Conservation (phyloP, 2,329 filamentous ascomycete genomes). For the Harringtonia lauricola region DNA sequence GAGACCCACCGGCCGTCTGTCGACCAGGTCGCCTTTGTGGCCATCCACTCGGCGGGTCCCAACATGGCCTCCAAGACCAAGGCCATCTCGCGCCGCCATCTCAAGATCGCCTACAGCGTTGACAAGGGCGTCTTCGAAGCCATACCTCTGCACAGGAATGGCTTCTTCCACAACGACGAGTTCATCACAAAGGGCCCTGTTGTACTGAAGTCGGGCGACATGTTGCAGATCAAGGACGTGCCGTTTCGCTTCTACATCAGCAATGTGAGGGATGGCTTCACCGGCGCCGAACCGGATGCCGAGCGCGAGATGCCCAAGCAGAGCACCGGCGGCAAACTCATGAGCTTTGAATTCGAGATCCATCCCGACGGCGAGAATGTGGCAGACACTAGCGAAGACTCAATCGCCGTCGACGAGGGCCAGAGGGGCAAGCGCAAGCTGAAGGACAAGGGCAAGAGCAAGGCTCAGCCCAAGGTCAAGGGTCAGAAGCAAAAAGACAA, state of each 20-base stretch:
- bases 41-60: slow-evolving; percentile 59
- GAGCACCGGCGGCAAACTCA: slow-evolving; percentile 51
- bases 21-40: slow-evolving; percentile 52
- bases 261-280: slow-evolving; percentile 44
- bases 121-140: slow-evolving; percentile 54
- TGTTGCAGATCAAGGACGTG: slow-evolving; percentile 63
- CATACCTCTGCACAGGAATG: slow-evolving; percentile 49
- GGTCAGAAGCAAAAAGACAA: slow-evolving; percentile 6
- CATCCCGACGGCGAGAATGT: slow-evolving; percentile 42
- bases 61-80: slow-evolving; percentile 54
- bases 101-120: slow-evolving; percentile 61
- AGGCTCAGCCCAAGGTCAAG: background rate
- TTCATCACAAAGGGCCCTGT: slow-evolving; percentile 45
- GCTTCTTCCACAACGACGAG: slow-evolving; percentile 55
- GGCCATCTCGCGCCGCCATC: slow-evolving; percentile 62
- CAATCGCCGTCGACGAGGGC: slow-evolving; percentile 18
- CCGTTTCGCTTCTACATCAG: slow-evolving; percentile 59
- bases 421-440: slow-evolving; percentile 2
- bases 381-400: slow-evolving; percentile 43
- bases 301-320: slow-evolving; percentile 20
- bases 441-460: background rate
- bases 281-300: slow-evolving; percentile 40
- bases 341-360: slow-evolving; percentile 64
- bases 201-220: slow-evolving; percentile 50
- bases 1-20: slow-evolving; percentile 49